These are phyloP conservation scores for Pseudophaeomoniella oleicola DNA, from an alignment of 2,329 filamentous ascomycete species.

Conservation along the genomic window DNA sequence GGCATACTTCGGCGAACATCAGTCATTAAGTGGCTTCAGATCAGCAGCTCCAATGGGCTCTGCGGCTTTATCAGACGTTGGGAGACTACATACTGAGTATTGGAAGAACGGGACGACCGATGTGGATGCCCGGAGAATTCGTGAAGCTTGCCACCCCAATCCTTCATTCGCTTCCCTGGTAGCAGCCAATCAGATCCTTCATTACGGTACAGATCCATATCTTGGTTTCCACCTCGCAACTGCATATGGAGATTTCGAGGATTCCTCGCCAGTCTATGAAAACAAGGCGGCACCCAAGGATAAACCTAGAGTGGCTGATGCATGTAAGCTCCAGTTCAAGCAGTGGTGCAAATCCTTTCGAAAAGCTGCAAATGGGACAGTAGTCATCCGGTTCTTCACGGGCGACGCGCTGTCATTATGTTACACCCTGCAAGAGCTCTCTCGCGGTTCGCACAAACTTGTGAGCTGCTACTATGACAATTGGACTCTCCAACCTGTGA, in stretches of 20 bases:
- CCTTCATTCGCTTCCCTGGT: slow-evolving; percentile 31
- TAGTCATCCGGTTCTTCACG: slow-evolving; percentile 31
- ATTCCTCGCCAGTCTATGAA: slow-evolving; percentile 18
- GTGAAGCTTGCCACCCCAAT: slow-evolving; percentile 13
- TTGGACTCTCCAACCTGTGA: slow-evolving; percentile 25
- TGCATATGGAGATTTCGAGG: slow-evolving; percentile 26
- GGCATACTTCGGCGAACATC: no score
- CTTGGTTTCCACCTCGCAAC: slow-evolving; percentile 43
- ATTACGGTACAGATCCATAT: slow-evolving; percentile 37
- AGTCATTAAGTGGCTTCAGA: slow-evolving; percentile 7
- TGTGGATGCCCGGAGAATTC: slow-evolving; percentile 5
- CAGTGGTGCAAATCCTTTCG: slow-evolving; percentile 11
- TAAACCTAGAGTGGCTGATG: slow-evolving; percentile 6
- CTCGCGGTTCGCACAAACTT: no score
- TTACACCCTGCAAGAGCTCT: slow-evolving; percentile 36
- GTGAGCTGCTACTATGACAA: no score
- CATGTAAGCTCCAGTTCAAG: slow-evolving; percentile 12
- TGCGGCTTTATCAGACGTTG: slow-evolving; percentile 5
- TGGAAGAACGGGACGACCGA: slow-evolving; percentile 16
- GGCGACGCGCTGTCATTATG: slow-evolving; percentile 38
- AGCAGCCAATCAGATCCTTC: slow-evolving; percentile 20
- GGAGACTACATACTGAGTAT: slow-evolving; percentile 9
- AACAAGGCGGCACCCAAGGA: no score
- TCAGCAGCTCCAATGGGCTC: slow-evolving; percentile 14
- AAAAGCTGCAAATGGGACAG: slow-evolving; percentile 8